Base-by-base conservation (phyloP, 768 basidiomycete species). In the Phylloporus sp. region DNA sequence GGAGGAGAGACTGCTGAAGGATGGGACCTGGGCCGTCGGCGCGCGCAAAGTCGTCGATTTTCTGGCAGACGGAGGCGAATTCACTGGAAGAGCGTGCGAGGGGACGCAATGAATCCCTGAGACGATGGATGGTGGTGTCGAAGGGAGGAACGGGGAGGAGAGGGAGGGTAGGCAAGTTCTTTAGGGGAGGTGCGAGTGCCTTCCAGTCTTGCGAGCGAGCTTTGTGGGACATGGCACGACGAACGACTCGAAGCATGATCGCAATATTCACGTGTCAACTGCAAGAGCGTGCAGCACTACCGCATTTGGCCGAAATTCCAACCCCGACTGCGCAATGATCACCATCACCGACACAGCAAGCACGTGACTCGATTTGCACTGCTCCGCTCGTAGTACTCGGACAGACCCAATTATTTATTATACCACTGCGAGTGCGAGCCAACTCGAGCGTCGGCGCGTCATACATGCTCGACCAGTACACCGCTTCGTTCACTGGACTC, bases 131-230 rank as follows among this genome's bases (percentile, higher is more conserved):
- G 1, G 91, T 94, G 13, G 75, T 69, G 3, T 66, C 50, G 8
- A 96, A 78, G 21, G 76, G 66, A 11, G 87, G 83, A 1, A 96
- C 82, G 0, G 93, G 94, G 8, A 97, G 78, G 37, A 71, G 72
- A 0, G 82, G 84, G 5, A 96, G 76, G 24, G 51, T 6, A 9
- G 69, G 64, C 0, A 88, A 90, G 11, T 90, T 86, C 14, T 73
- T 62, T 10, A 84, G 68, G 34, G 71, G 67, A 0, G 89, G 86
- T 1, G 90, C 88, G 42, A 69, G 68, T 1, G 73, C 58, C 68
- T 92, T 92, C 90, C 90, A 92, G 56, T 79, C 67, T 15, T 62
- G 34, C 5, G 84, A 82, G 22, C 75, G 71, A 29, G 31, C 31
- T 8, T 37, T 21, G 8, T 22, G 60, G 29, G 37, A 55, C 49